A percentile compares a stretch with the other conserved stretches of the same genome.
Conservation (phyloP, 306 rosid genomes). For the Sesbania bispinosa region DNA sequence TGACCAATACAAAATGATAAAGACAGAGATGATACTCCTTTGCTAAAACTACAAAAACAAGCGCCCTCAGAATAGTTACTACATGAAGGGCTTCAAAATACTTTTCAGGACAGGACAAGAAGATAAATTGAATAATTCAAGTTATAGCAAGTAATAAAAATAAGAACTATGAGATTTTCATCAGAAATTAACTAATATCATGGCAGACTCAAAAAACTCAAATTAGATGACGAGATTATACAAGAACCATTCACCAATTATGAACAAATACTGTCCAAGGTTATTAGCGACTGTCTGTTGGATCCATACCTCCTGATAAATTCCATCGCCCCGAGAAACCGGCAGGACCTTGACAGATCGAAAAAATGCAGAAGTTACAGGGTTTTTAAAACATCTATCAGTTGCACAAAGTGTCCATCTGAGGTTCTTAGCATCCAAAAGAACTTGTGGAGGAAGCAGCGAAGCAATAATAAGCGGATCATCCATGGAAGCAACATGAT, state of each 20-base stretch:
- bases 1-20: neutral
- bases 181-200: slow-evolving; percentile 1
- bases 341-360: slow-evolving; percentile 81
- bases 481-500: slow-evolving; percentile 93
- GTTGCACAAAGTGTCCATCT: slow-evolving; percentile 97
- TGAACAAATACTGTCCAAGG: slow-evolving; percentile 13
- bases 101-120: neutral
- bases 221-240: neutral
- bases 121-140: slow-evolving; percentile 15
- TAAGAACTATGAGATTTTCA: neutral
- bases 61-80: neutral
- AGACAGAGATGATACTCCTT: neutral
- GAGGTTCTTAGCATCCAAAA: slow-evolving; percentile 77
- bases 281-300: neutral
- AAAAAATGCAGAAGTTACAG: slow-evolving; percentile 82
- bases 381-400: slow-evolving; percentile 77
- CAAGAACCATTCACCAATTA: neutral
- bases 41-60: neutral
- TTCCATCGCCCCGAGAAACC: slow-evolving; percentile 88
- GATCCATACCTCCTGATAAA: slow-evolving; percentile 77
- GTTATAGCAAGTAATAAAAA: neutral
- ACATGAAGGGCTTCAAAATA: neutral
- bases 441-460: slow-evolving; percentile 71
- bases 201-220: neutral
- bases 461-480: slow-evolving; percentile 86